Percentiles rank a stretch among this genome's conserved stretches.
These are phyloP conservation scores for Plectosphaerella cucumerina DNA, from an alignment of 2,329 filamentous ascomycete genomes.

Conservation along the genomic window DNA sequence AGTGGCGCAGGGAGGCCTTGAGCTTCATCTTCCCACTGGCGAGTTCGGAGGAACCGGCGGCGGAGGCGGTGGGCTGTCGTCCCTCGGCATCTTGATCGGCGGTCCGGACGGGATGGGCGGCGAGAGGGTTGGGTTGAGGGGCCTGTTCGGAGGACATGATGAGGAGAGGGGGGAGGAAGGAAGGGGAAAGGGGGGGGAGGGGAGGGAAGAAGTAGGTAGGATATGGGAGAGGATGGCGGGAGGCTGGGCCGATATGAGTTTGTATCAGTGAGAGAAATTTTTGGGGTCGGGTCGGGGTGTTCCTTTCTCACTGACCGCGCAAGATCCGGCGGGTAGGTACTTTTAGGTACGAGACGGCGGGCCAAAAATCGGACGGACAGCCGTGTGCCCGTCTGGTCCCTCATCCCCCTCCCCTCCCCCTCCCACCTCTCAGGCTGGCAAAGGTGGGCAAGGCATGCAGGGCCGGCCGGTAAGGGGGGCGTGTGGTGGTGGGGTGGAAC, in stretches of 20 bases:
- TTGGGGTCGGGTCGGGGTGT: slow-evolving; percentile 15
- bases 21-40: slow-evolving; percentile 67
- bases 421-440: background rate
- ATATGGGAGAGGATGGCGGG: slow-evolving; percentile 13
- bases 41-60: slow-evolving; percentile 61
- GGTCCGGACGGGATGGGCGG: slow-evolving; percentile 23
- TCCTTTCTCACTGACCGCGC: background rate
- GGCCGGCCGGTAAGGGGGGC: background rate
- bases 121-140: slow-evolving; percentile 22
- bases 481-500: background rate
- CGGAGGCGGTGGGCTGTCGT: slow-evolving; percentile 59
- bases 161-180: slow-evolving; percentile 16
- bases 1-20: slow-evolving; percentile 72
- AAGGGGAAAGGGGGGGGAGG: slow-evolving; percentile 5
- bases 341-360: too few relatives aligned
- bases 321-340: too few relatives aligned
- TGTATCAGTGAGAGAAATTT: slow-evolving; percentile 14
- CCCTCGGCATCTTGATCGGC: slow-evolving; percentile 53
- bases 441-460: too few relatives aligned
- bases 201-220: slow-evolving; percentile 20
- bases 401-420: too few relatives aligned
- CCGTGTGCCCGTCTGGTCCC: background rate
- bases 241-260: slow-evolving; percentile 13
- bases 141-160: slow-evolving; percentile 24
- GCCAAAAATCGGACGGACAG: too few relatives aligned